A percentile compares a stretch with the other conserved stretches of the same genome.
Conservation (phyloP, 1,139 yeast genomes). For the Pneumocystis wakefieldiae region DNA sequence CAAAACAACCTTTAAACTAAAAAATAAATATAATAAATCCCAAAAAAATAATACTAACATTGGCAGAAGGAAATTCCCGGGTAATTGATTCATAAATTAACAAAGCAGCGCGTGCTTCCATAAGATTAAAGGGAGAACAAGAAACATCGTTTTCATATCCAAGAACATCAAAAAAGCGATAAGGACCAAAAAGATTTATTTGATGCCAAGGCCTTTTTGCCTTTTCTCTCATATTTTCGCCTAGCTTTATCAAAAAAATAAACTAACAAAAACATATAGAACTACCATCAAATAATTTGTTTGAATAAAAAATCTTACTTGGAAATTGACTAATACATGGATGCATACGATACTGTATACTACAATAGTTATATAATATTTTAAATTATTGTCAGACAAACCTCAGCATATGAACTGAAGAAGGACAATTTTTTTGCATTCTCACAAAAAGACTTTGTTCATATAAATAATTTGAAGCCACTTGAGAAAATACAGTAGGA, state of each 20-base stretch:
- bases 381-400: not conserved
- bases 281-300: conserved; percentile 47
- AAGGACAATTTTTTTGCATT: conserved; percentile 58
- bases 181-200: conserved; percentile 43
- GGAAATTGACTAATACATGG: conserved; percentile 83
- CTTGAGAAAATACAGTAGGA: conserved; percentile 90
- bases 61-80: conserved; percentile 32
- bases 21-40: not conserved
- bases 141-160: conserved; percentile 51
- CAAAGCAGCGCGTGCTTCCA: conserved; percentile 60
- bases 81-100: conserved; percentile 50
- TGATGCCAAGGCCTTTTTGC: conserved; percentile 68
- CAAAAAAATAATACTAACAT: conserved; percentile 16
- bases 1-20: conserved; percentile 53
- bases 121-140: conserved; percentile 51
- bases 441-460: conserved; percentile 90
- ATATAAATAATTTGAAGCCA: conserved; percentile 63
- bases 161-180: conserved; percentile 58
- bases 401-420: conserved; percentile 47
- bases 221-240: conserved; percentile 45
- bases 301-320: conserved; percentile 62
- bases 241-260: not conserved
- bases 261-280: not conserved
- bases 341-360: conserved; percentile 98
- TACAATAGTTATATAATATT: conserved; percentile 16